Conservation (phyloP, 139 green algal species). For the Axilococcus clingmanii region DNA sequence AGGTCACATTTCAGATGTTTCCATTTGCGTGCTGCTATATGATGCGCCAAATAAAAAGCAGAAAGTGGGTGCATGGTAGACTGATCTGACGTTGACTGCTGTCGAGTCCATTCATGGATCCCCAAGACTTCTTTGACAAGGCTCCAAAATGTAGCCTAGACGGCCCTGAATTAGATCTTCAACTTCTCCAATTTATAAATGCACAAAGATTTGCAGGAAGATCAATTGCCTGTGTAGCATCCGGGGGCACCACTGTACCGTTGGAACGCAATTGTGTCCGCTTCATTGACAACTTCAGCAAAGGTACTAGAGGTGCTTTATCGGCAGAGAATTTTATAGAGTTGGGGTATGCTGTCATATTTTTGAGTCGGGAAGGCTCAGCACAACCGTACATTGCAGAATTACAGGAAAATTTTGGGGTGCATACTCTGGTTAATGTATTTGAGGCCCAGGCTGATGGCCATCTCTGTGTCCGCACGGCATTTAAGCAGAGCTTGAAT, state of each 20-base stretch:
- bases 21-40: too few species aligned
- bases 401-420: conserved; percentile 30
- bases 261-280: conserved; percentile 88
- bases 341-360: conserved; percentile 87
- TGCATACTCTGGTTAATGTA: conserved; percentile 27
- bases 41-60: too few species aligned
- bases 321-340: conserved; percentile 76
- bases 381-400: conserved; percentile 74
- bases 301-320: conserved; percentile 74
- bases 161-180: too few species aligned
- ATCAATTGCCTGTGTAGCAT: conserved; percentile 68
- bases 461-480: neutral
- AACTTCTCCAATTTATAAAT: too few species aligned
- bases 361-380: conserved; percentile 67
- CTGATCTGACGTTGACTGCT: too few species aligned
- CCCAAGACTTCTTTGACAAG: too few species aligned
- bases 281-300: conserved; percentile 98
- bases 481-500: neutral
- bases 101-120: too few species aligned
- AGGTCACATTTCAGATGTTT: too few species aligned
- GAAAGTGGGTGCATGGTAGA: too few species aligned
- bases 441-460: conserved; percentile 11
- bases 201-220: too few species aligned
- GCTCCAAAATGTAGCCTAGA: too few species aligned
- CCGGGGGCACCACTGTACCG: conserved; percentile 91